Base-by-base conservation (phyloP, 257 asterid genomes). In the Solanum tarijense region DNA sequence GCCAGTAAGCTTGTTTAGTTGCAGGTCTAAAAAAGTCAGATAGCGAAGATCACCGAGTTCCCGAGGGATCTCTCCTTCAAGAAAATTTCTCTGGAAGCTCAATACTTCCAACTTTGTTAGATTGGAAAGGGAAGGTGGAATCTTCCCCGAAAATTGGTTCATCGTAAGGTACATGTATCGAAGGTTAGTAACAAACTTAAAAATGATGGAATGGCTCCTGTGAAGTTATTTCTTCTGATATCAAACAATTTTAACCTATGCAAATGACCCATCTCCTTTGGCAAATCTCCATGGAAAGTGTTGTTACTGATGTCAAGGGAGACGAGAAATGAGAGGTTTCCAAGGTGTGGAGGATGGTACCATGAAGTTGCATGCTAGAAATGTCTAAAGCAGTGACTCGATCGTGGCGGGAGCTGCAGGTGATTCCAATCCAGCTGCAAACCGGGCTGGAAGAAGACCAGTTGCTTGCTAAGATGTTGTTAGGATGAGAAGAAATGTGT, bases 81-180 rank as follows among this genome's bases (percentile, higher is more conserved):
- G 25, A 31, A 16, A 71, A 71, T 29, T 71, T 3, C 0, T 0
- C 25, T 31, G 1, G 2, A 31, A 5, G 1, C 5, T 29, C 41
- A 71, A 31, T 6, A 6, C 13, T 71, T 71, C 3, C 23, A 71
- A 3, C 6, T 71, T 71, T 31, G 78, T 71, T 8, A 71, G 13
- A 71, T 71, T 71, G 23, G 78, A 71, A 71, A 71, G 13, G 25
- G n/a, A 71, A 7, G 78, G 16, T 71, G 78, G 78, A 71, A 16
- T 71, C 4, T 32, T 23, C 2, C 79, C 79, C 6, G 7, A 72
- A 72, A 72, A 72, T 72, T 72, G 79, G 43, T 72, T 72, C 1
- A 0, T 20, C 10, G 25, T 0, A 0, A 55, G 10, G n/a, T 55
- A 55, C n/a, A 18, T 0, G 2, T 1, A 18, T 0, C 62, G 4